These are phyloP conservation scores for Parathielavia hyrcaniae DNA, from an alignment of 495 filamentous ascomycete species.

Conservation along the genomic window DNA sequence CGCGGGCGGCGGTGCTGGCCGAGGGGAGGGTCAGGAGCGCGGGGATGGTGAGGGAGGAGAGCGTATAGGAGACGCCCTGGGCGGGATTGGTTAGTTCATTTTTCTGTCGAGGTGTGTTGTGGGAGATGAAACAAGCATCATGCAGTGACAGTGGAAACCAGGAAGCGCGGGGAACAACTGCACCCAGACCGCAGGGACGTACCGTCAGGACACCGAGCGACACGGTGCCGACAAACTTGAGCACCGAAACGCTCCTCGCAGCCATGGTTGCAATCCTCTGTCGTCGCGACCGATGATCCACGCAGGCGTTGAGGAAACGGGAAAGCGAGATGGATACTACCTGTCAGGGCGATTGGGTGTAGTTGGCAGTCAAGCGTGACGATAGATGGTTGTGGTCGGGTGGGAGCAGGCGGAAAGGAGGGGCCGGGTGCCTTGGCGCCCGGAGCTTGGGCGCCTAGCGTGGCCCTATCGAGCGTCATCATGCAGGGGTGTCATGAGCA, in stretches of 20 bases:
- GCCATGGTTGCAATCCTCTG: slow-evolving; percentile 51
- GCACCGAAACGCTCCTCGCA: slow-evolving; percentile 58
- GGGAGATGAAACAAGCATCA: neutral
- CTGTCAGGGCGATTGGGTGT: neutral
- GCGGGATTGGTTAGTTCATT: neutral
- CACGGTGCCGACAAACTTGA: slow-evolving; percentile 86
- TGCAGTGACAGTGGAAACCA: neutral
- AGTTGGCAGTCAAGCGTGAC: neutral
- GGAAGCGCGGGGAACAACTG: slow-evolving; percentile 2
- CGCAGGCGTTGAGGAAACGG: slow-evolving; percentile 7
- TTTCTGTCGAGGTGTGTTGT: no score
- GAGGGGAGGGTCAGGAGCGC: slow-evolving; percentile 70
- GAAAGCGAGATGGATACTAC: neutral
- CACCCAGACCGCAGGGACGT: slow-evolving; percentile 32
- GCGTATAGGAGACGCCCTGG: slow-evolving; percentile 79
- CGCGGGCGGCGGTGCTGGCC: slow-evolving; percentile 56
- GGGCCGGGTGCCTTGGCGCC: slow-evolving; percentile 7
- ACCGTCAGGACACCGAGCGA: slow-evolving; percentile 83
- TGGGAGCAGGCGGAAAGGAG: neutral
- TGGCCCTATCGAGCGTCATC: slow-evolving; percentile 9
- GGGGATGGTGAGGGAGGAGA: slow-evolving; percentile 65
- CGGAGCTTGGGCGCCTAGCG: slow-evolving; percentile 5
- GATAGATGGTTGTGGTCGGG: neutral
- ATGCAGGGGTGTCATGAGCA: neutral
- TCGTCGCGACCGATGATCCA: slow-evolving; percentile 4